These are phyloP conservation scores for Thermoascus crustaceus DNA, from an alignment of 2,329 filamentous ascomycete genomes.

Conservation along the genomic window DNA sequence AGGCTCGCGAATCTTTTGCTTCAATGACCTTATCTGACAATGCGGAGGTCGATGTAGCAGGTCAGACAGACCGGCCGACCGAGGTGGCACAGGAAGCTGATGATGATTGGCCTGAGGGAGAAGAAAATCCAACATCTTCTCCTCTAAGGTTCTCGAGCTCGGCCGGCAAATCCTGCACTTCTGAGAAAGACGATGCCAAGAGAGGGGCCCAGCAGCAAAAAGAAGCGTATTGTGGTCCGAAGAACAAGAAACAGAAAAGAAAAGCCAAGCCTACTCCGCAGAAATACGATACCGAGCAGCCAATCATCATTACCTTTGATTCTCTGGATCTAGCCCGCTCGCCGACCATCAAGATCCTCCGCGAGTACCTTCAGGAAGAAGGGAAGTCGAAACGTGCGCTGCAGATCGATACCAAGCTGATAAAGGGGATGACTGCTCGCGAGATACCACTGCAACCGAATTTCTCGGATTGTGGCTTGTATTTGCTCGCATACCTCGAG, in stretches of 20 bases:
- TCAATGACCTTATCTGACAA: conserved; percentile 23
- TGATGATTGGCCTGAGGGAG: conserved; percentile 24
- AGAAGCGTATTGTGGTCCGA: conserved; percentile 8
- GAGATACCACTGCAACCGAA: conserved; percentile 74
- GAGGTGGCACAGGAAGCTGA: conserved; percentile 6
- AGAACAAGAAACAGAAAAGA: conserved; percentile 18
- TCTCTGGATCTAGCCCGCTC: conserved; percentile 63
- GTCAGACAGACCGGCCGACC: conserved; percentile 3
- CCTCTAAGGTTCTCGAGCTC: conserved; percentile 12
- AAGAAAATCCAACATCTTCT: conserved; percentile 17
- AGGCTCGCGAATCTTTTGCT: conserved; percentile 17
- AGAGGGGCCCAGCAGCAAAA: conserved; percentile 7
- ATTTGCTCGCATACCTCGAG: conserved; percentile 73
- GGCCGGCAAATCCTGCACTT: conserved; percentile 6
- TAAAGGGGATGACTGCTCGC: conserved; percentile 61
- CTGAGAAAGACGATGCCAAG: conserved; percentile 9
- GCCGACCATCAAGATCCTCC: conserved; percentile 58
- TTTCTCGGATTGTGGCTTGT: conserved; percentile 82
- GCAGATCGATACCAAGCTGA: conserved; percentile 35
- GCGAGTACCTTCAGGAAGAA: conserved; percentile 69
- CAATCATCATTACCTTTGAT: conserved; percentile 78
- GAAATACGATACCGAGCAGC: conserved; percentile 46
- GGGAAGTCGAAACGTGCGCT: conserved; percentile 54
- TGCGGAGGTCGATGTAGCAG: conserved; percentile 1
- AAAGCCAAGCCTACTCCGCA: conserved; percentile 21